Percentiles rank a stretch among this genome's conserved stretches.
These are phyloP conservation scores for Calonectria hongkongensis DNA, from an alignment of 2,329 filamentous ascomycete genomes.

Conservation along the genomic window DNA sequence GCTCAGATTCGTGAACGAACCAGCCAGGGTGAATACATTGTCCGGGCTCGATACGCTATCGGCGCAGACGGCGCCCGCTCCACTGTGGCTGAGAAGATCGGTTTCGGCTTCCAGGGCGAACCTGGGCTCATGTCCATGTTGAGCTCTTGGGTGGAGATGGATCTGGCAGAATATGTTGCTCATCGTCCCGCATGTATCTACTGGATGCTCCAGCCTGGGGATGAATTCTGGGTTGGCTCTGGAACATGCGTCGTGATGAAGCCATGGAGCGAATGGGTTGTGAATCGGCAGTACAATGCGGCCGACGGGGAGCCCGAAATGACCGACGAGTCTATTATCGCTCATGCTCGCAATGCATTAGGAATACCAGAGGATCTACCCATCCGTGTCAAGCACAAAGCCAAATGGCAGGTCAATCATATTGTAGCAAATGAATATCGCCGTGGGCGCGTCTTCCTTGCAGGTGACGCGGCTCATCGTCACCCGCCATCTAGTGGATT, in stretches of 20 bases:
- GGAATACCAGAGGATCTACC: neutral
- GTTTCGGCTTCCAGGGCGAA: slow-evolving; percentile 41
- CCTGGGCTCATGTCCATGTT: slow-evolving; percentile 24
- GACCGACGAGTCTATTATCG: slow-evolving; percentile 7
- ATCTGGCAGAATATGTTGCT: neutral
- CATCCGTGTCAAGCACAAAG: slow-evolving; percentile 3
- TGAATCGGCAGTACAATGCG: slow-evolving; percentile 12
- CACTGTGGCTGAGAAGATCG: slow-evolving; percentile 35
- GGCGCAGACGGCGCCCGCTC: slow-evolving; percentile 44
- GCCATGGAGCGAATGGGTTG: slow-evolving; percentile 9
- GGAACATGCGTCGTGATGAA: slow-evolving; percentile 16
- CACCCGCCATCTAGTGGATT: slow-evolving; percentile 1
- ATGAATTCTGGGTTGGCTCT: slow-evolving; percentile 7
- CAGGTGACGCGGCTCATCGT: slow-evolving; percentile 1
- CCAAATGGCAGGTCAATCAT: slow-evolving; percentile 19
- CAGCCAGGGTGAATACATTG: neutral
- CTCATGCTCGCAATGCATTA: neutral
- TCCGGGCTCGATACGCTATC: slow-evolving; percentile 10
- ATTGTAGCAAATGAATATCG: slow-evolving; percentile 16
- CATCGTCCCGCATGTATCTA: slow-evolving; percentile 17
- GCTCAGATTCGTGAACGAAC: slow-evolving; percentile 2
- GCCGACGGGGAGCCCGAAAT: slow-evolving; percentile 1
- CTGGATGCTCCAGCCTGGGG: slow-evolving; percentile 14
- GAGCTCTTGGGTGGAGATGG: slow-evolving; percentile 17
- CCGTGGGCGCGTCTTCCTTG: neutral